These are phyloP conservation scores for Candida khao-thaluensis DNA, from an alignment of 805 yeast species.

Conservation along the genomic window DNA sequence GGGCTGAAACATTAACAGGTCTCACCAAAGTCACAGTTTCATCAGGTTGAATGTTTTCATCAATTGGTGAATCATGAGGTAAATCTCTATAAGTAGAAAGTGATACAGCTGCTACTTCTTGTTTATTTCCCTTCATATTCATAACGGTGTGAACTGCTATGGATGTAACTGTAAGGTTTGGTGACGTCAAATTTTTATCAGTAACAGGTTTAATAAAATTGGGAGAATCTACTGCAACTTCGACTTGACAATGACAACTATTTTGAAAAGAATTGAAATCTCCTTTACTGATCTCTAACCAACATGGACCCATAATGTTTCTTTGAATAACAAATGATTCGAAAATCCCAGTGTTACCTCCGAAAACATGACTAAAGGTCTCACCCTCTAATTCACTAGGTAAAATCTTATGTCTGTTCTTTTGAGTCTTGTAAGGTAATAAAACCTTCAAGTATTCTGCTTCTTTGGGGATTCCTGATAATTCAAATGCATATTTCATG, in stretches of 20 bases:
- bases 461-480: slow-evolving; percentile 73
- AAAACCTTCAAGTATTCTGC: slow-evolving; percentile 77
- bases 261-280: slow-evolving; percentile 58
- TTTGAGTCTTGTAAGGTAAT: slow-evolving; percentile 70
- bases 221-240: slow-evolving; percentile 58
- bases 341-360: slow-evolving; percentile 68
- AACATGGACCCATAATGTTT: slow-evolving; percentile 95
- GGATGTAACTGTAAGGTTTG: slow-evolving; percentile 64
- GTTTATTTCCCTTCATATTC: slow-evolving; percentile 71
- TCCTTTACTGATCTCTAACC: slow-evolving; percentile 74
- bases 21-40: slow-evolving; percentile 72
- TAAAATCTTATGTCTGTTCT: slow-evolving; percentile 43
- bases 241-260: slow-evolving; percentile 80
- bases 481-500: slow-evolving; percentile 87
- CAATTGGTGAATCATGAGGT: slow-evolving; percentile 73
- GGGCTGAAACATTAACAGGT: slow-evolving; percentile 62
- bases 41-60: slow-evolving; percentile 58
- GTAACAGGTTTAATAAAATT: slow-evolving; percentile 44
- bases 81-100: slow-evolving; percentile 67
- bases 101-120: slow-evolving; percentile 84
- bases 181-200: slow-evolving; percentile 50
- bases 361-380: slow-evolving; percentile 78
- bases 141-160: slow-evolving; percentile 77
- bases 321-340: slow-evolving; percentile 83
- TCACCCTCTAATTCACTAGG: slow-evolving; percentile 72